phyloP scores from a whole-genome alignment of 208 protist species.

The Crithidia fasciculata region DNA sequence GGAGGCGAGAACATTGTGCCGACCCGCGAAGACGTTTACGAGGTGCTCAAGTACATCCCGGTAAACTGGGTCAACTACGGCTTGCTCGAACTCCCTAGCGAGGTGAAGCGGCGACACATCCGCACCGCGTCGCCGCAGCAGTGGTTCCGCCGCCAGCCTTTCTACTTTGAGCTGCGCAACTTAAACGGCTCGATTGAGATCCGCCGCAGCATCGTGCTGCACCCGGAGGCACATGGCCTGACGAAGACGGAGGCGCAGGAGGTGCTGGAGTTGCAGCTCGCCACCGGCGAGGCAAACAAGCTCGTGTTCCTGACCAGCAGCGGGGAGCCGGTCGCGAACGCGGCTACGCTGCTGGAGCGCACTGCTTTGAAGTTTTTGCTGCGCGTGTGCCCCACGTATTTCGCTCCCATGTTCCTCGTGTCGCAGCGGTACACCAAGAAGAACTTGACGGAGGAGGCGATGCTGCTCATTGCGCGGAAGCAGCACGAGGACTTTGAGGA shows the following conservation, averaged over 20 bases:
- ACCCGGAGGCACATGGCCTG: slow-evolving; percentile 81
- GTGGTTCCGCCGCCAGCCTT: slow-evolving; percentile 88
- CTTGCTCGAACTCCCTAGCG: slow-evolving; percentile 62
- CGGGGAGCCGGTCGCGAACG: slow-evolving; percentile 27
- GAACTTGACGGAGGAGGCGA: slow-evolving; percentile 52
- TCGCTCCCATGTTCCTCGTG: slow-evolving; percentile 60
- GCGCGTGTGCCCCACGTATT: slow-evolving; percentile 83
- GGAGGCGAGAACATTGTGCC: slow-evolving; percentile 47
- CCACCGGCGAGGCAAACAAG: slow-evolving; percentile 70
- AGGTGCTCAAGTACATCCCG: slow-evolving; percentile 85
- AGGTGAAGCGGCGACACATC: slow-evolving; percentile 64
- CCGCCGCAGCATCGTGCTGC: slow-evolving; percentile 73
- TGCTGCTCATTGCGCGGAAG: slow-evolving; percentile 41
- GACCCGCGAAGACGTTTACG: slow-evolving; percentile 75
- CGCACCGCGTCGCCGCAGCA: slow-evolving; percentile 51
- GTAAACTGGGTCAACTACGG: slow-evolving; percentile 83
- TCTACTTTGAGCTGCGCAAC: slow-evolving; percentile 86
- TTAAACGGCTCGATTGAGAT: slow-evolving; percentile 73
- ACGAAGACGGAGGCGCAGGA: slow-evolving; percentile 66
- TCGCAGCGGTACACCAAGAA: slow-evolving; percentile 88
- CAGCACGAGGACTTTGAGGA: slow-evolving; percentile 73
- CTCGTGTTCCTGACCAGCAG: slow-evolving; percentile 50
- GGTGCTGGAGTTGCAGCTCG: slow-evolving; percentile 57
- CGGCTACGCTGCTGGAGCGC: slow-evolving; percentile 33
- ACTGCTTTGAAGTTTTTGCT: slow-evolving; percentile 62